These are phyloP conservation scores for Penicillium paradoxum DNA, from an alignment of 495 filamentous ascomycete genomes.

Conservation along the genomic window DNA sequence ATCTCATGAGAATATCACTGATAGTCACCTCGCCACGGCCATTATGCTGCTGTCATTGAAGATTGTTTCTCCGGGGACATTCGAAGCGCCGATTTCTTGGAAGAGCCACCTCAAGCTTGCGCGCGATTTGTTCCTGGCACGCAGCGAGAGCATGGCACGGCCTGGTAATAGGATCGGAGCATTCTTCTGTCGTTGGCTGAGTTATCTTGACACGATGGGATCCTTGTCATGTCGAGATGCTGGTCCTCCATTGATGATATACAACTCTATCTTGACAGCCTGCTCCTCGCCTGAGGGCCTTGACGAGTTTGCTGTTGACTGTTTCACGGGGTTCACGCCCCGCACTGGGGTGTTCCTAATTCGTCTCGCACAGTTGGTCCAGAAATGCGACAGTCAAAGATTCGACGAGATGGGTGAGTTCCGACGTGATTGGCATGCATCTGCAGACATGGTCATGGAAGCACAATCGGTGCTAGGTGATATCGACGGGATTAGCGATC, in stretches of 20 bases:
- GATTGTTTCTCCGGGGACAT: slow-evolving; percentile 79
- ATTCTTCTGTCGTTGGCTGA: slow-evolving; percentile 83
- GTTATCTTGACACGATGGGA: slow-evolving; percentile 79
- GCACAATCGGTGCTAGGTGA: slow-evolving; percentile 53
- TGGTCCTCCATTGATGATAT: slow-evolving; percentile 49
- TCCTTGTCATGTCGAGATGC: slow-evolving; percentile 65
- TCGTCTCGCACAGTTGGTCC: slow-evolving; percentile 66
- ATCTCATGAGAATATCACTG: slow-evolving; percentile 56
- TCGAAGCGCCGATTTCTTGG: slow-evolving; percentile 70
- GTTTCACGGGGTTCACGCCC: slow-evolving; percentile 73
- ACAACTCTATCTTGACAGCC: slow-evolving; percentile 51
- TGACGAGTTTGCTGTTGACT: slow-evolving; percentile 67
- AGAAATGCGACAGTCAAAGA: slow-evolving; percentile 62
- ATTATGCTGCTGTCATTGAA: slow-evolving; percentile 85
- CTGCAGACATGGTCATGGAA: slow-evolving; percentile 44
- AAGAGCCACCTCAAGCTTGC: slow-evolving; percentile 73
- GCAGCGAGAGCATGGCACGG: slow-evolving; percentile 49
- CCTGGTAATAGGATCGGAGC: slow-evolving; percentile 62
- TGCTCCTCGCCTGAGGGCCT: slow-evolving; percentile 29
- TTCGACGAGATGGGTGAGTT: slow-evolving; percentile 55
- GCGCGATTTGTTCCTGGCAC: slow-evolving; percentile 66
- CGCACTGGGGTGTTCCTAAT: slow-evolving; percentile 67
- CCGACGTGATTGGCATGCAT: slow-evolving; percentile 54
- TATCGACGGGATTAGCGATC: slow-evolving; percentile 35
- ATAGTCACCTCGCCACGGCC: slow-evolving; percentile 73